Evolutionary conservation across 495 filamentous ascomycete species (phyloP), one percentile per base, ranked within the genome.

Genomic region (Immersiella caudata): DNA sequence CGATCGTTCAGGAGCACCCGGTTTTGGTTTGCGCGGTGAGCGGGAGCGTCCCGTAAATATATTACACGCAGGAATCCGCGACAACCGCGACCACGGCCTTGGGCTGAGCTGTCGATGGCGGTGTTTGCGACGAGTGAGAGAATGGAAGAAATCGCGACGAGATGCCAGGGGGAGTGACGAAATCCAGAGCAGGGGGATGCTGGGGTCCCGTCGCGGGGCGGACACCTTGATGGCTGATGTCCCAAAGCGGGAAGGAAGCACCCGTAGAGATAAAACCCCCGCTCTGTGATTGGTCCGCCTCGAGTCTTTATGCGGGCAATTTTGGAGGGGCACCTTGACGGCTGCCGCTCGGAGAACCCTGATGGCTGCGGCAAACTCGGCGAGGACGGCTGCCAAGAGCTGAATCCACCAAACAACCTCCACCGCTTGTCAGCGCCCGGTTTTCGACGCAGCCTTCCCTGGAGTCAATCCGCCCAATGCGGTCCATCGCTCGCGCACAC

Each of bases 241-340:
- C 49, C 56, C 26, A 24, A 58, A 27, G 26, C 26, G 56, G 29
- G 25, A 60, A 49, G 22, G 16, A 46, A 56, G 57, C 35, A 57
- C 52, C 65, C 35, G 61, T 49, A 33, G 57, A 60, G 62, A 71
- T 63, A 6, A 54, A 69, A 52, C 65, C 22, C 22, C 2, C 21
- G 35, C 24, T 5, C 7, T 40, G 33, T 68, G 65, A 72, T 72
- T 72, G 70, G 70, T 36, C 9, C 25, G 9, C 11, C 16, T 6
- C 6, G 8, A 26, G 36, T 59, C 67, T 27, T 62, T 54, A 36
- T 56, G 70, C 67, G 52, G 29, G 67, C 29, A 65, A 67, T 69
- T 60, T 63, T 60, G 16, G 18, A 26, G 26, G 40, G 40, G 40
- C 40, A 46, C 40, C 40, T 46, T 46, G 40, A 46, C 40, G 40